Evolutionary conservation across 352 stramenopile genomes (phyloP).

Genomic region (Globisporangium iwayamae): DNA sequence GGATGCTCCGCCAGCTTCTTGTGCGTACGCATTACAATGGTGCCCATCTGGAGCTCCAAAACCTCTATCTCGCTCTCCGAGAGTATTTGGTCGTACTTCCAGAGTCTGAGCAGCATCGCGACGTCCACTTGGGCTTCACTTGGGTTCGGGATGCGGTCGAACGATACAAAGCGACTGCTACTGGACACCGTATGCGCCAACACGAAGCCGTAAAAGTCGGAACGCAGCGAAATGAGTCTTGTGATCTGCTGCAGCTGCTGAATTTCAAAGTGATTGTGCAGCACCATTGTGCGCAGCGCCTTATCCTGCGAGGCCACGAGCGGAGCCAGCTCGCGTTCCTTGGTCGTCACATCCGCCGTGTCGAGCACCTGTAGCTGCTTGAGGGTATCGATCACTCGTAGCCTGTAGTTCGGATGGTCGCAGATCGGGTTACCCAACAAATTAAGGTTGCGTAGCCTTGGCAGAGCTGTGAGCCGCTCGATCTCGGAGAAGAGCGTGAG

Average conservation of each 20-base stretch:
- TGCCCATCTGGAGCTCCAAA: slow-evolving; percentile 61
- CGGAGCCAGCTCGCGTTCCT: slow-evolving; percentile 50
- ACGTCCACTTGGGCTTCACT: slow-evolving; percentile 40
- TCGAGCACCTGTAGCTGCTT: slow-evolving; percentile 54
- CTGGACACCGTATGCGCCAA: slow-evolving; percentile 11
- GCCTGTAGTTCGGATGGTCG: slow-evolving; percentile 65
- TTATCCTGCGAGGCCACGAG: slow-evolving; percentile 53
- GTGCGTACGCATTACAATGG: slow-evolving; percentile 56
- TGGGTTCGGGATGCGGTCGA: slow-evolving; percentile 53
- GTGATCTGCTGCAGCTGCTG: slow-evolving; percentile 61
- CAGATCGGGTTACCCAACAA: slow-evolving; percentile 73
- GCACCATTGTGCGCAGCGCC: slow-evolving; percentile 40
- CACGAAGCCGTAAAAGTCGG: slow-evolving; percentile 52
- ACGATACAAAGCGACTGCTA: slow-evolving; percentile 13
- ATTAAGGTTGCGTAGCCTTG: slow-evolving; percentile 60
- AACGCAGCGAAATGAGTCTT: slow-evolving; percentile 42
- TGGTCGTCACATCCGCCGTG: slow-evolving; percentile 46
- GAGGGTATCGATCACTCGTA: slow-evolving; percentile 51
- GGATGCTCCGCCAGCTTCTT: slow-evolving; percentile 54
- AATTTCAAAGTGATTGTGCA: slow-evolving; percentile 68
- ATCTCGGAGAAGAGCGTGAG: slow-evolving; percentile 45
- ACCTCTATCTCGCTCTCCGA: slow-evolving; percentile 25
- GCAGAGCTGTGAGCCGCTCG: slow-evolving; percentile 28
- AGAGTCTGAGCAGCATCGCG: slow-evolving; percentile 39
- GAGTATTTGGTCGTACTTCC: slow-evolving; percentile 40